Evolutionary conservation across 306 rosid species (phyloP).

Genomic region (Fagus sylvatica): DNA sequence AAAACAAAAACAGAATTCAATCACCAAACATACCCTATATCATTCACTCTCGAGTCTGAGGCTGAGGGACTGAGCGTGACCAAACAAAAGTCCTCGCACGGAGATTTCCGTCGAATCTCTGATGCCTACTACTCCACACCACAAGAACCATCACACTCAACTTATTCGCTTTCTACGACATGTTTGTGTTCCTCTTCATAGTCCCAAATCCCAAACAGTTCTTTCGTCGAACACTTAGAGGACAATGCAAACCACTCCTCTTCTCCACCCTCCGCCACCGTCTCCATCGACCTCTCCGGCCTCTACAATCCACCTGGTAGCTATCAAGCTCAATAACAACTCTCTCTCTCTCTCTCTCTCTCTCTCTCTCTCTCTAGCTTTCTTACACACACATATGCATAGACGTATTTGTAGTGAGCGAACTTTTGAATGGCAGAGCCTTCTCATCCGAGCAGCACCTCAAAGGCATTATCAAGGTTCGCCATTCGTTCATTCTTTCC

Average conservation of each 20-base stretch:
- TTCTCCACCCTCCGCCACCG: conserved; percentile 37
- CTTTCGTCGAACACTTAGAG: conserved; percentile 32
- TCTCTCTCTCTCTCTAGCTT: neutral
- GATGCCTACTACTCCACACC: conserved; percentile 7
- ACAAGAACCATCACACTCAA: neutral
- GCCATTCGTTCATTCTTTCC: neutral
- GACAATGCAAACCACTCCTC: conserved; percentile 16
- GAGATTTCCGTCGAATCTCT: conserved; percentile 1
- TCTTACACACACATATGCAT: neutral
- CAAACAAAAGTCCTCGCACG: too few species aligned
- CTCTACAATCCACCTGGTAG: conserved; percentile 43
- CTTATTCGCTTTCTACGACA: conserved; percentile 4
- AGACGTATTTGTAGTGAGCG: too few species aligned
- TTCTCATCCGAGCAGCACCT: conserved; percentile 64
- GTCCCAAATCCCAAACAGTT: conserved; percentile 26
- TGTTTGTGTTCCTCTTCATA: conserved; percentile 28
- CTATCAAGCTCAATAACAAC: neutral
- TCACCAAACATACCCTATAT: too few species aligned
- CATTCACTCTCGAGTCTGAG: too few species aligned
- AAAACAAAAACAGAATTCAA: too few species aligned
- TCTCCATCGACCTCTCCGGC: conserved; percentile 54
- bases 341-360: neutral
- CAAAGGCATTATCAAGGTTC: conserved; percentile 54
- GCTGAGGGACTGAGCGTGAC: too few species aligned
- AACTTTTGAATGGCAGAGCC: conserved; percentile 34